Base-by-base conservation (phyloP, 2,329 filamentous ascomycete genomes). In the Penicillium polonicum region DNA sequence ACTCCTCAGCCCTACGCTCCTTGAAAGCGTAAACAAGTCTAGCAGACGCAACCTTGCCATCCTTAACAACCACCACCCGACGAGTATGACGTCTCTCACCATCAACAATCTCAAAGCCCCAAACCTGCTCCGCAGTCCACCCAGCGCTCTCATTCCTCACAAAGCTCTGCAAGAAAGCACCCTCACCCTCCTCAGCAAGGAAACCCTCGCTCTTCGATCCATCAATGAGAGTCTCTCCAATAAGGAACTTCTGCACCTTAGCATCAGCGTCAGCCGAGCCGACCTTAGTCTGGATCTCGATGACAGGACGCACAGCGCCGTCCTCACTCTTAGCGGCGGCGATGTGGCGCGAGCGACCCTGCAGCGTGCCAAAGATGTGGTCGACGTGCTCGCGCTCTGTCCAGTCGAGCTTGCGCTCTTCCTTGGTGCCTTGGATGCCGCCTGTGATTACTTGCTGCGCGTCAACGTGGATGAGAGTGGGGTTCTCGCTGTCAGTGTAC, bases 291-390 rank as follows among this genome's bases (percentile, higher is more conserved):
- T 72, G 61, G 51, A 78, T 50, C 4, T 77, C 69, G 29, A 75
- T 39, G 10, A 65, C 60, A 1, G 75, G 74, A 1, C 71, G 68
- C 25, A 72, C 67, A 62, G 74, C 75, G 35, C 69, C 70, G 43
- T 75, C 78, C 21, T 76, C 69, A 12, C 67, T 68, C 58, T 74
- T 67, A 12, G 61, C 61, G 12, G 66, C 70, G 19, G 71, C 70
- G 58, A 84, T 64, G 71, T 82, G 86, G 45, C 79, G 75, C 43
- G 82, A 84, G 59, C 80, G 81, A 57, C 88, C 90, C 51, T 79
- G 78, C 61, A 94, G 82, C 55, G 76, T 78, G 58, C 92, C 92
- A 72, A 95, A 96, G 64, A 96, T 83, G 80, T 86, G 87, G 79
- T 96, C 91, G 25, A 78, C 78, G 79, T 92, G 90, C 61, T 84